These are phyloP conservation scores for Clonostachys sp. DNA, from an alignment of 2,329 filamentous ascomycete genomes.

Conservation along the genomic window DNA sequence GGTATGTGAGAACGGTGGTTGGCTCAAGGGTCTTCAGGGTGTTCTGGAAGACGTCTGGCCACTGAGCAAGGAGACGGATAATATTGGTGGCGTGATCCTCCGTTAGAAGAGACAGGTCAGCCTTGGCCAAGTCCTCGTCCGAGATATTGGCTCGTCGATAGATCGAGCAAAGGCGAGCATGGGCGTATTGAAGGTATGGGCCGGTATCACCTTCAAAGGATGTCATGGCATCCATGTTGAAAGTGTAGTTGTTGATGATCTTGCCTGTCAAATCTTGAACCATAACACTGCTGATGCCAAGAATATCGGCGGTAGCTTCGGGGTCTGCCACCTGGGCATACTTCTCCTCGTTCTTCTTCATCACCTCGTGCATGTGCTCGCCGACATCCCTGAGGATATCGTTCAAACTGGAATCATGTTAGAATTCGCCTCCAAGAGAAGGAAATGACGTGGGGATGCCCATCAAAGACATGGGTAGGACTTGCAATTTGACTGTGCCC, in stretches of 20 bases:
- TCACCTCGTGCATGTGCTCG: constrained; percentile 97
- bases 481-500: constrained; percentile 66
- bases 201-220: constrained; percentile 84
- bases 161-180: constrained; percentile 66
- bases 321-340: constrained; percentile 87
- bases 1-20: constrained; percentile 46
- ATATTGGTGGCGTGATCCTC: constrained; percentile 71
- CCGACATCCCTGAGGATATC: constrained; percentile 75
- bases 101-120: constrained; percentile 63
- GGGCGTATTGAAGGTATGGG: constrained; percentile 80
- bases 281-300: constrained; percentile 95
- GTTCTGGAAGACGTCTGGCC: constrained; percentile 80
- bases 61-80: constrained; percentile 73
- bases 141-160: constrained; percentile 49
- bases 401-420: constrained; percentile 17
- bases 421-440: not conserved
- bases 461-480: not conserved
- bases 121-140: constrained; percentile 52
- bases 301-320: constrained; percentile 73
- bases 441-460: not conserved
- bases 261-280: constrained; percentile 98
- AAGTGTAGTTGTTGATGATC: constrained; percentile 66
- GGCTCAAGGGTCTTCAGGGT: constrained; percentile 83
- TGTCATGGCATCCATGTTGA: constrained; percentile 78
- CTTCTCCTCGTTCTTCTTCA: constrained; percentile 86